A percentile compares a stretch with the other conserved stretches of the same genome.
Conservation (phyloP, 805 yeast species). For the Teunomyces stri region DNA sequence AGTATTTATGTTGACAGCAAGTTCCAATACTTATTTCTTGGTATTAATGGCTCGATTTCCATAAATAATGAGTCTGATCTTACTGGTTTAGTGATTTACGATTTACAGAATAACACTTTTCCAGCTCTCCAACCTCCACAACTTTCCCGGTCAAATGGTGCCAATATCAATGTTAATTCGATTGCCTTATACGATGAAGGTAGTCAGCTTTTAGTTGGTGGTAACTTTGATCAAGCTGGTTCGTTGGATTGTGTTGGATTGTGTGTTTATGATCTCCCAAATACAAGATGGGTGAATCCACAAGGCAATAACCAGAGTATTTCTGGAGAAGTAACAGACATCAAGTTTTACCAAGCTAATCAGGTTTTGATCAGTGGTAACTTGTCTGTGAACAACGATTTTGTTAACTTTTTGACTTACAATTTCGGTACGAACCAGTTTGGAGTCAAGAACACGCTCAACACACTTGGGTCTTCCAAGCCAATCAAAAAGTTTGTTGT, state of each 20-base stretch:
- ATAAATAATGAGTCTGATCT: slow-evolving; percentile 16
- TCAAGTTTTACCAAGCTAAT: slow-evolving; percentile 44
- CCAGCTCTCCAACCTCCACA: slow-evolving; percentile 49
- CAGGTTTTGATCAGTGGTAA: slow-evolving; percentile 51
- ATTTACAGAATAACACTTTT: slow-evolving; percentile 41
- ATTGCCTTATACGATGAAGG: slow-evolving; percentile 32
- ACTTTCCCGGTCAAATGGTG: slow-evolving; percentile 41
- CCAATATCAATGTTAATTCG: slow-evolving; percentile 36
- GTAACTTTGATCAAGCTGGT: slow-evolving; percentile 62
- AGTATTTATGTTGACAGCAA: slow-evolving; percentile 36
- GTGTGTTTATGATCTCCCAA: slow-evolving; percentile 60
- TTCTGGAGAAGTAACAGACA: slow-evolving; percentile 52
- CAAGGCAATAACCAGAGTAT: slow-evolving; percentile 22
- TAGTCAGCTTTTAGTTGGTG: slow-evolving; percentile 62
- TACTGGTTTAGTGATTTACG: slow-evolving; percentile 54
- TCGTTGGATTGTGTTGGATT: slow-evolving; percentile 56
- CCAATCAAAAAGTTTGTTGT: slow-evolving; percentile 43
- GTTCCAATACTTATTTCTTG: slow-evolving; percentile 40
- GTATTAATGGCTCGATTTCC: slow-evolving; percentile 39
- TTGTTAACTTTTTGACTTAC: slow-evolving; percentile 49
- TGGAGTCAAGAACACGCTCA: slow-evolving; percentile 18
- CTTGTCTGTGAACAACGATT: slow-evolving; percentile 38
- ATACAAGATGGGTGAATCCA: slow-evolving; percentile 54
- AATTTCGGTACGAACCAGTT: slow-evolving; percentile 44
- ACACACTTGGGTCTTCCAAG: slow-evolving; percentile 17